Conservation (phyloP, 2,329 filamentous ascomycete species). For the Fonsecaea pedrosoi region DNA sequence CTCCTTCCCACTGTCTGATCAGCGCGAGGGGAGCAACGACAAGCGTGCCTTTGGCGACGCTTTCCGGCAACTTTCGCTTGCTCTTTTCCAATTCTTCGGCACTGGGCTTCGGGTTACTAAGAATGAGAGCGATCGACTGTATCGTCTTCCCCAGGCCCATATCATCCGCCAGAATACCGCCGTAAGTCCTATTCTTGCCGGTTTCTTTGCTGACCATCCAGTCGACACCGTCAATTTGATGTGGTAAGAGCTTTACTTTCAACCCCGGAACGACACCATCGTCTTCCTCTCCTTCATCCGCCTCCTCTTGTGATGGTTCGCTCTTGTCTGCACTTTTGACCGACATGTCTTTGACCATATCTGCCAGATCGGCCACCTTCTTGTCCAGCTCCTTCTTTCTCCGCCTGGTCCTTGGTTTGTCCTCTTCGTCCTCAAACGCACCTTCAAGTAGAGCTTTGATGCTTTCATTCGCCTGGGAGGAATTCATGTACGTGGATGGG, state of each 20-base stretch:
- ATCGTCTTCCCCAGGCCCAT: slow-evolving; percentile 96
- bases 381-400: slow-evolving; percentile 50
- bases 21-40: slow-evolving; percentile 92
- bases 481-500: slow-evolving; percentile 58
- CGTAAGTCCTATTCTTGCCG: slow-evolving; percentile 82
- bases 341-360: slow-evolving; percentile 51
- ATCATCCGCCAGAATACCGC: slow-evolving; percentile 94
- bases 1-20: slow-evolving; percentile 96
- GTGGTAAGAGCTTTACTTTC: slow-evolving; percentile 84
- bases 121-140: slow-evolving; percentile 86
- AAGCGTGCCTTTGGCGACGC: slow-evolving; percentile 78
- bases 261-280: slow-evolving; percentile 78
- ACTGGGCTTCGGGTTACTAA: slow-evolving; percentile 77
- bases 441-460: slow-evolving; percentile 60
- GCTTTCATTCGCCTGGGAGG: slow-evolving; percentile 58
- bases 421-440: slow-evolving; percentile 59
- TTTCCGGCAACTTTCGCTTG: slow-evolving; percentile 71
- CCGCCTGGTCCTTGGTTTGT: slow-evolving; percentile 47
- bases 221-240: slow-evolving; percentile 89
- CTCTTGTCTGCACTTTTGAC: slow-evolving; percentile 46
- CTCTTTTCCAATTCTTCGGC: slow-evolving; percentile 49
- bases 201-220: slow-evolving; percentile 97
- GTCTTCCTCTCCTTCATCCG: slow-evolving; percentile 58
- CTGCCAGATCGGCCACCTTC: slow-evolving; percentile 51
- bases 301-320: slow-evolving; percentile 45